Conservation (phyloP, 257 asterid species). For the Forsythia viridissima region DNA sequence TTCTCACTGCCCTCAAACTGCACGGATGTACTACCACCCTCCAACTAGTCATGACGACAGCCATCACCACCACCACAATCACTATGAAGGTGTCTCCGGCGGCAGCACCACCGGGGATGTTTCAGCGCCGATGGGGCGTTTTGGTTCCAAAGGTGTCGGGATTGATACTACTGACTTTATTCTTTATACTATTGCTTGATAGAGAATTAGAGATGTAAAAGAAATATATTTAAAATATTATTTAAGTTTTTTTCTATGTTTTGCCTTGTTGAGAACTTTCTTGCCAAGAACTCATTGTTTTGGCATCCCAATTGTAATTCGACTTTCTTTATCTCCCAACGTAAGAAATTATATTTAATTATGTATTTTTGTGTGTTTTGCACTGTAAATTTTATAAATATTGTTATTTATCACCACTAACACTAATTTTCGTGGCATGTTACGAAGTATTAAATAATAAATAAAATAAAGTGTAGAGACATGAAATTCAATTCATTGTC, state of each 20-base stretch:
- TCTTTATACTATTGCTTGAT: not conserved
- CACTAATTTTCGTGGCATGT: too few relatives aligned
- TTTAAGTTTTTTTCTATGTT: too few relatives aligned
- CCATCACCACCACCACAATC: conserved; percentile 9
- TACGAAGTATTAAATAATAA: too few relatives aligned
- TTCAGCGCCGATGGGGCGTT: conserved; percentile 7
- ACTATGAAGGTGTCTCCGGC: conserved; percentile 6
- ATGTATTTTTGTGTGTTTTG: too few relatives aligned
- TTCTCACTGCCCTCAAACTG: conserved; percentile 52
- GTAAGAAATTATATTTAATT: too few relatives aligned
- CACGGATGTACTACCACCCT: conserved; percentile 47
- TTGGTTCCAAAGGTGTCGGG: conserved; percentile 11
- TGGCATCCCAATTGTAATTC: not conserved
- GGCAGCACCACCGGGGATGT: not conserved
- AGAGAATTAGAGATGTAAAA: not conserved
- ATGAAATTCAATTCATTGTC: too few relatives aligned
- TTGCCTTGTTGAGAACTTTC: too few relatives aligned
- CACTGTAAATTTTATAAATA: too few relatives aligned
- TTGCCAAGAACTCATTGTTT: not conserved
- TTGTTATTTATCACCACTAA: too few relatives aligned
- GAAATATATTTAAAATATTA: not conserved
- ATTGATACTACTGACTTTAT: not conserved
- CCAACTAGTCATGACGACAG: conserved; percentile 37
- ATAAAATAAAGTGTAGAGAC: too few relatives aligned
- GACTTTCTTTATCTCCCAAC: not conserved